Conservation (phyloP, 192 early-diverging fungal genomes). For the Podochytrium sp. region DNA sequence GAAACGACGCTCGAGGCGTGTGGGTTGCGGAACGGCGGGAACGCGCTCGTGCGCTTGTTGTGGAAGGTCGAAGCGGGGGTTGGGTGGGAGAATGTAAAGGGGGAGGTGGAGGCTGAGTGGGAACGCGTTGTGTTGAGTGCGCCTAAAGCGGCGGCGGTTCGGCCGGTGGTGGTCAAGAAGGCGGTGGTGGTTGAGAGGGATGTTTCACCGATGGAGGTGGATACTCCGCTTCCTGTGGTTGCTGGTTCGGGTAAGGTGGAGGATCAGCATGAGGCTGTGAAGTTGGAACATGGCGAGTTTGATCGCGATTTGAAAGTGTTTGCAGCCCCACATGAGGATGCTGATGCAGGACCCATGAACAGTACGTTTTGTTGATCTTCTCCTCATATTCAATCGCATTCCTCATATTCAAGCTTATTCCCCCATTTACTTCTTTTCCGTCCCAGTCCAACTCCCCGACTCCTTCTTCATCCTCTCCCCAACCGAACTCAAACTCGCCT, state of each 20-base stretch:
- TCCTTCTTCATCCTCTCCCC: conserved; percentile 81
- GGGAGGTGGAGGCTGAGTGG: conserved; percentile 46
- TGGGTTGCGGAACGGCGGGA: conserved; percentile 67
- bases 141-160: not conserved
- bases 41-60: conserved; percentile 70
- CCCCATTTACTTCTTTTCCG: not conserved
- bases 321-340: conserved; percentile 49
- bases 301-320: conserved; percentile 45
- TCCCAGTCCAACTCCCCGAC: conserved; percentile 79
- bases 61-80: conserved; percentile 56
- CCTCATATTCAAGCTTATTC: not conserved
- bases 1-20: conserved; percentile 69
- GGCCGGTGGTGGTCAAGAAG: not conserved
- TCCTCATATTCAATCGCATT: not conserved
- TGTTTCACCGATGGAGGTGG: too few species aligned
- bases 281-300: conserved; percentile 6
- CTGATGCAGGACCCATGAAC: conserved; percentile 15
- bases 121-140: not conserved
- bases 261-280: not conserved
- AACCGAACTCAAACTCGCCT: conserved; percentile 71
- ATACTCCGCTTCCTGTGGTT: not conserved
- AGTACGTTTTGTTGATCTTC: conserved; percentile 9
- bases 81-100: conserved; percentile 50
- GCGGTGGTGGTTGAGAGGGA: too few species aligned
- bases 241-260: not conserved